Conservation (phyloP, 176 grass and related monocot genomes). For the Calamus simplicifolius region DNA sequence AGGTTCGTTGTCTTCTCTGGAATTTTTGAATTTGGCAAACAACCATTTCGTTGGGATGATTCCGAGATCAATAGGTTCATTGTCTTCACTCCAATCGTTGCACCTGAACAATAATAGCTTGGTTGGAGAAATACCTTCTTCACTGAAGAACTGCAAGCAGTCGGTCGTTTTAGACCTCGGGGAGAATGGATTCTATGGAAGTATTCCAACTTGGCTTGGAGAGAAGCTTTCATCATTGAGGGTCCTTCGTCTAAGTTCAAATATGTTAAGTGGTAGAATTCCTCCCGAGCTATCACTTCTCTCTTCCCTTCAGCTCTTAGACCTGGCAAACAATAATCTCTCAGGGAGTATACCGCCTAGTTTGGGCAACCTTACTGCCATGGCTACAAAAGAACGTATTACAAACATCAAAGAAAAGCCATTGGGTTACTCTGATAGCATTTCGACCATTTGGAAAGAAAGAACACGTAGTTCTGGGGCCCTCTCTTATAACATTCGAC, state of each 20-base stretch:
- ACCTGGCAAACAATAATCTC: slow-evolving; percentile 44
- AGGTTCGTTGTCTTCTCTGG: neutral
- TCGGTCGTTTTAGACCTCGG: neutral
- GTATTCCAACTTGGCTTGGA: neutral
- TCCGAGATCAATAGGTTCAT: neutral
- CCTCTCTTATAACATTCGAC: too few species aligned
- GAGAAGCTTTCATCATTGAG: neutral
- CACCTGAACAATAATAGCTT: neutral
- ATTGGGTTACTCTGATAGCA: slow-evolving; percentile 49
- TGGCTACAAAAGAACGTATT: slow-evolving; percentile 22
- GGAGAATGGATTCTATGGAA: neutral
- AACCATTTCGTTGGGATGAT: neutral
- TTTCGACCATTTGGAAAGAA: neutral
- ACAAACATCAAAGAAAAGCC: slow-evolving; percentile 17
- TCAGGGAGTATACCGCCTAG: slow-evolving; percentile 36
- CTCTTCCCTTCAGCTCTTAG: slow-evolving; percentile 42
- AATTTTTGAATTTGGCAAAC: neutral
- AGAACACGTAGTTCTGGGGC: too few species aligned
- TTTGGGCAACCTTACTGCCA: slow-evolving; percentile 42
- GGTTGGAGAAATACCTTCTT: neutral
- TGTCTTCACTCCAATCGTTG: neutral
- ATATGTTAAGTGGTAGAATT: slow-evolving; percentile 18
- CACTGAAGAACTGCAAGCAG: neutral
- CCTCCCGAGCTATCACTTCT: slow-evolving; percentile 28
- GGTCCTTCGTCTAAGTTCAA: neutral